Evolutionary conservation across 2,329 filamentous ascomycete species (phyloP), one percentile per base, ranked within the genome.

Genomic region (Fusarium nurragi): DNA sequence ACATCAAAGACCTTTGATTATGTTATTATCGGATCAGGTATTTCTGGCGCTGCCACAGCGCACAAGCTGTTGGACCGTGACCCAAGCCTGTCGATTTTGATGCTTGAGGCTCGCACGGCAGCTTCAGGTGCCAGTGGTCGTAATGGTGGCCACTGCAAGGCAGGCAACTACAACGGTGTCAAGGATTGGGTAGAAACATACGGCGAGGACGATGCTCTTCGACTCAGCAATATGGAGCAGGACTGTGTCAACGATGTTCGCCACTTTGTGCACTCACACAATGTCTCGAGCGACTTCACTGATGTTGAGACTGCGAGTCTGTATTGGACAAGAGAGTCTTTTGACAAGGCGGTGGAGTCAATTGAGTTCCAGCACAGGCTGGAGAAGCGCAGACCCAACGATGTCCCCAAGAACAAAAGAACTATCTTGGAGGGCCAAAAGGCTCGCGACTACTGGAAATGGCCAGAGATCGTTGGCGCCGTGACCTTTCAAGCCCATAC

Each of bases 401-500:
- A 64, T 10, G 59, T 64, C 22, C 60, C 60, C 0, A 58, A 64
- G 18, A 64, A 64, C 32, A 64, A 38, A 11, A 45, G 60, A 6
- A 64, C 60, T 1, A 53, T 64, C 11, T 45, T 25, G 46, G 59
- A 59, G 5, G 60, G 43, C 0, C 59, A 64, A 7, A 30, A 32
- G 2, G 60, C 60, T 11, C 60, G 60, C 0, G 46, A 64, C 1
- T 58, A 64, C 4, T 64, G 60, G 60, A 41, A 43, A 28, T 64
- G 60, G 60, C 60, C 60, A 1, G 60, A 64, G 14, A 64, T 64
- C 0, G 43, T 64, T 0, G 60, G 60, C 2, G 59, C 60, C 12
- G 47, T 64, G 44, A 64, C 53, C 3, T 64, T 64, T n/a, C 48
- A 45, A 7, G 59, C 59, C 1, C 59, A 64, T n/a, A 64, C 60